Conservation (phyloP, 2,329 filamentous ascomycete species). For the Pyricularia sp. region DNA sequence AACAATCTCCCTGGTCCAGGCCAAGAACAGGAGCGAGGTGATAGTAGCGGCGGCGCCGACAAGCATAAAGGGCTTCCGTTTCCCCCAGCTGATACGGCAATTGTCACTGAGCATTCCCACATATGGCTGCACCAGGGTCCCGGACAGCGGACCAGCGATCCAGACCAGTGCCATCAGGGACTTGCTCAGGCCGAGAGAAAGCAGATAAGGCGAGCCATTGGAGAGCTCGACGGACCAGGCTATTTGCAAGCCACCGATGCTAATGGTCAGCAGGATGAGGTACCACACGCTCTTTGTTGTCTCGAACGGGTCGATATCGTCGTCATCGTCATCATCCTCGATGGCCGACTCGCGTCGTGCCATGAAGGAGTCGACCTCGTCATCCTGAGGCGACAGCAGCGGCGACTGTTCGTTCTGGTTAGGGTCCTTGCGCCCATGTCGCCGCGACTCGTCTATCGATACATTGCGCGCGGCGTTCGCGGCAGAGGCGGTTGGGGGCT, state of each 20-base stretch:
- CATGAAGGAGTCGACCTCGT: slow-evolving; percentile 20
- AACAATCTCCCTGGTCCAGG: slow-evolving; percentile 64
- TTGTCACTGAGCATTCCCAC: slow-evolving; percentile 72
- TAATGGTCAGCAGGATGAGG: slow-evolving; percentile 71
- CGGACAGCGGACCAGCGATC: slow-evolving; percentile 71
- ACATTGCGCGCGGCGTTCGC: slow-evolving; percentile 8
- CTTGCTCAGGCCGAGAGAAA: slow-evolving; percentile 73
- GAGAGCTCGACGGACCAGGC: slow-evolving; percentile 94
- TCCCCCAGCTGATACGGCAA: slow-evolving; percentile 61
- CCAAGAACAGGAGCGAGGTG: slow-evolving; percentile 52
- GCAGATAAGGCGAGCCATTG: slow-evolving; percentile 74
- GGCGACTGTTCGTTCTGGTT: slow-evolving; percentile 33
- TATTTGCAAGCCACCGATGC: slow-evolving; percentile 80
- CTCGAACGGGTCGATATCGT: slow-evolving; percentile 35
- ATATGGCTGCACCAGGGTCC: slow-evolving; percentile 69
- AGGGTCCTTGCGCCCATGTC: slow-evolving; percentile 1
- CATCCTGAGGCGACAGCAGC: slow-evolving; percentile 27
- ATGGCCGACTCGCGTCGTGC: slow-evolving; percentile 3
- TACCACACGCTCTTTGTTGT: slow-evolving; percentile 74
- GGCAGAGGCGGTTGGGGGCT: slow-evolving; percentile 13
- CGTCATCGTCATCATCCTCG: slow-evolving; percentile 24
- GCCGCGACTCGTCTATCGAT: slow-evolving; percentile 10
- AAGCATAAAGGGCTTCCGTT: slow-evolving; percentile 71
- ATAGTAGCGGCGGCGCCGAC: slow-evolving; percentile 56
- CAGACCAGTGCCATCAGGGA: slow-evolving; percentile 72